A percentile compares a stretch with the other conserved stretches of the same genome.
Evolutionary conservation across 805 yeast species (phyloP).

Genomic region (Saccharomyces mikatae): DNA sequence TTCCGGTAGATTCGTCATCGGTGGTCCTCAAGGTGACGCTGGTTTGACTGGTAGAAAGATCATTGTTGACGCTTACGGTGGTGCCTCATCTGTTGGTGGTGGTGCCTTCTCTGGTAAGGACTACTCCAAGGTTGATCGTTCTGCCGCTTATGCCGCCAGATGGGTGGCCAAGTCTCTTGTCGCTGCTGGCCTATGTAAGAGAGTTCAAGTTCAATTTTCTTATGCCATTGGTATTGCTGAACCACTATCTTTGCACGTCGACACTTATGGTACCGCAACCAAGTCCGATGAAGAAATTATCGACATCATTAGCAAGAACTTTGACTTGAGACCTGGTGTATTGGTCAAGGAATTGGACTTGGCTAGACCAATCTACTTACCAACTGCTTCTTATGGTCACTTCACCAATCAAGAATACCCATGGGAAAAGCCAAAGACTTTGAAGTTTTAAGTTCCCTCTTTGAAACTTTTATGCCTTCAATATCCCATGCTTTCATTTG

Average conservation of each 20-base stretch:
- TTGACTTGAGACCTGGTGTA: constrained; percentile 99
- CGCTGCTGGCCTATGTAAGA: constrained; percentile 87
- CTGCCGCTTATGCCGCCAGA: constrained; percentile 99
- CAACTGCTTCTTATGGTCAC: constrained; percentile 99
- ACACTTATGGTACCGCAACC: constrained; percentile 95
- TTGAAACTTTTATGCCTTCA: background rate
- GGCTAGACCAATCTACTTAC: constrained; percentile 98
- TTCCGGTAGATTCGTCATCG: constrained; percentile 98
- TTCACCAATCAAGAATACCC: constrained; percentile 98
- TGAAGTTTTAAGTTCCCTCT: constrained; percentile 41
- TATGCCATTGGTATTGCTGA: constrained; percentile 99
- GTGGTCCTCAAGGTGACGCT: constrained; percentile 99
- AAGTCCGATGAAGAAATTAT: constrained; percentile 85
- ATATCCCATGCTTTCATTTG: constrained; percentile 10
- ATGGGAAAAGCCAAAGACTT: constrained; percentile 95
- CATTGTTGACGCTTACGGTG: constrained; percentile 99
- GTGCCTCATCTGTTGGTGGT: constrained; percentile 99
- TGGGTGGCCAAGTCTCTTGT: constrained; percentile 99
- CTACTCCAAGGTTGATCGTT: constrained; percentile 98
- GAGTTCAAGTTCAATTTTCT: constrained; percentile 96
- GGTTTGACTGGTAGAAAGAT: constrained; percentile 99
- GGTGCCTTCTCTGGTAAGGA: constrained; percentile 99
- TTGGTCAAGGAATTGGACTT: constrained; percentile 92
- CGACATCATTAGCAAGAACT: constrained; percentile 83
- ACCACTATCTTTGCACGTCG: constrained; percentile 95